Conservation (phyloP, 352 stramenopile species). For the Plasmopara muralis region DNA sequence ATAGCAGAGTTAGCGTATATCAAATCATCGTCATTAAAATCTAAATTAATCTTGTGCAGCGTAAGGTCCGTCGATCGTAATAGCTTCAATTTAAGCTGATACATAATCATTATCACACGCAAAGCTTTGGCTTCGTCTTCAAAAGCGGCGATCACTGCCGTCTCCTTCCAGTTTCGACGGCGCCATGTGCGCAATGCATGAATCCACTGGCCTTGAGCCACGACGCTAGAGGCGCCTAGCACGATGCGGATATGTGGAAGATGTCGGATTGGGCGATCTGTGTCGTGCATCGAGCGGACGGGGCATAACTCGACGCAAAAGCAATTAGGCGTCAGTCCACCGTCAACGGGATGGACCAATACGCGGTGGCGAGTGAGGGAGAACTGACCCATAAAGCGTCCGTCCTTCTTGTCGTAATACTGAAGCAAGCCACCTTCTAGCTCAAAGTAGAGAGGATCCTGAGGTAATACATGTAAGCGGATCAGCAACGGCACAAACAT, state of each 20-base stretch:
- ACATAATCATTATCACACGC: conserved; percentile 61
- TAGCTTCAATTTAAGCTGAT: conserved; percentile 58
- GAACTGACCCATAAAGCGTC: conserved; percentile 62
- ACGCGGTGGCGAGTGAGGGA: conserved; percentile 70
- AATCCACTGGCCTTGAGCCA: conserved; percentile 54
- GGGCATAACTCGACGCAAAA: conserved; percentile 67
- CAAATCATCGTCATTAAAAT: conserved; percentile 8
- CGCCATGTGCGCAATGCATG: conserved; percentile 66
- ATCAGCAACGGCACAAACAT: neutral
- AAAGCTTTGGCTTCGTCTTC: conserved; percentile 64
- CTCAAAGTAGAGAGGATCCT: conserved; percentile 78
- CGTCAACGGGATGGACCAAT: conserved; percentile 34
- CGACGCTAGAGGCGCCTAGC: conserved; percentile 45
- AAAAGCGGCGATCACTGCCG: conserved; percentile 45
- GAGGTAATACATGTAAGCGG: conserved; percentile 2
- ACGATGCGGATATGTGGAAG: conserved; percentile 50
- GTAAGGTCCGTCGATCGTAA: conserved; percentile 37
- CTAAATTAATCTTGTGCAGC: conserved; percentile 39
- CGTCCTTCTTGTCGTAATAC: conserved; percentile 71
- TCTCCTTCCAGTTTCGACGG: conserved; percentile 70
- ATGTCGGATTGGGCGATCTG: conserved; percentile 57
- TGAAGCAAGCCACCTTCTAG: conserved; percentile 59
- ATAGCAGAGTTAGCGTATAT: conserved; percentile 5
- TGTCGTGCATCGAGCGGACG: conserved; percentile 71
- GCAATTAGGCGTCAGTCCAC: conserved; percentile 43